phyloP scores from a whole-genome alignment of 495 filamentous ascomycete species.

The Penicillium odoratum region DNA sequence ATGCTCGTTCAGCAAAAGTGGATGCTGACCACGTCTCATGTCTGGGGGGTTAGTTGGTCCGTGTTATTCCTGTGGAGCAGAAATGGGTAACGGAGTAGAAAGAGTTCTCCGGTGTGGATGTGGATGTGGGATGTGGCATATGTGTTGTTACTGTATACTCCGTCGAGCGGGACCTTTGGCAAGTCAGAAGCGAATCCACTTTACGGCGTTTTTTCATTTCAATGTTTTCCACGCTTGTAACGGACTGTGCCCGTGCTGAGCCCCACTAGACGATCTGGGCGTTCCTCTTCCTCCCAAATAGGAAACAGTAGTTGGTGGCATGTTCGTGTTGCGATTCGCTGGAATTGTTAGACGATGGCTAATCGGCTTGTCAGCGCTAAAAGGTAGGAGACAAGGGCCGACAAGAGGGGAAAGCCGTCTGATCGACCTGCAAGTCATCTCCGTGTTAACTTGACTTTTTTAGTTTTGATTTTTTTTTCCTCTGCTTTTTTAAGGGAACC shows the following conservation, averaged over 20 bases:
- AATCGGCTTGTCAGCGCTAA: conserved; percentile 20
- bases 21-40: not conserved
- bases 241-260: conserved; percentile 1
- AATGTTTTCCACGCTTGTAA: not conserved
- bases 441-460: conserved; percentile 11
- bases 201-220: not conserved
- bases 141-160: too few relatives aligned
- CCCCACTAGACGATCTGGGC: conserved; percentile 12
- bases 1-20: not conserved
- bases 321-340: conserved; percentile 7
- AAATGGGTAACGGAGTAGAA: not conserved
- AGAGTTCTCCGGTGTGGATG: not conserved
- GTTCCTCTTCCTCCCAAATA: conserved; percentile 5
- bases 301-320: not conserved
- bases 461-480: not conserved
- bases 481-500: too few relatives aligned
- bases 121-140: not conserved
- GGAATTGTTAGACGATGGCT: conserved; percentile 10
- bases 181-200: not conserved
- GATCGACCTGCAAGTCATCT: conserved; percentile 36
- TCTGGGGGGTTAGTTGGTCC: too few relatives aligned
- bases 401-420: conserved; percentile 21
- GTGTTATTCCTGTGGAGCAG: too few relatives aligned
- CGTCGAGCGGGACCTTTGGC: not conserved
- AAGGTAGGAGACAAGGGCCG: conserved; percentile 1